Base-by-base conservation (phyloP, 2,329 filamentous ascomycete genomes). In the Orbilia oligospora region DNA sequence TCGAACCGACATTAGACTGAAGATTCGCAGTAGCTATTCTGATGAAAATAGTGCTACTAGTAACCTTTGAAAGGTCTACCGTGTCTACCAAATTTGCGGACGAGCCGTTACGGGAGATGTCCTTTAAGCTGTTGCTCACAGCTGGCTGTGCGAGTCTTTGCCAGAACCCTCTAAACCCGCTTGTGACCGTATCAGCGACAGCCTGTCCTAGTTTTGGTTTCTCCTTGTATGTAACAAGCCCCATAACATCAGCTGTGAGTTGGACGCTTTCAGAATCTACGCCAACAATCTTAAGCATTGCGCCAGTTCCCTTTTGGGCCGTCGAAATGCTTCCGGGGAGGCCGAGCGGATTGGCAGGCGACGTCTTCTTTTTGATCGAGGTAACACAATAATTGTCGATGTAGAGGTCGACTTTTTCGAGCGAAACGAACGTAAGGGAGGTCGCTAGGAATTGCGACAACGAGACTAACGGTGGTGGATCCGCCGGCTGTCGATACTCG, bases 371-470 rank as follows among this genome's bases (percentile, higher is more conserved):
- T 70, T 88, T 88, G 46, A 99, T 86, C 1, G 89, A 89, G 22
- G 97, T 86, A 16, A 99, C 87, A 81, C 91, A 91, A 86, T 92
- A 94, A 82, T 96, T 91, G 83, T 99, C 95, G 67, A 99, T 89
- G 88, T 91, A 95, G 75, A 99, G 89, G 83, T 98, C 94, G 78
- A 99, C 93, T 71, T 88, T 89, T 83, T 97, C 89, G 24, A 99
- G 87, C 0, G 93, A 92, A 76, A 99, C 95, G 85, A 99, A 99
- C 0, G 96, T 98, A 84, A 99, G 86, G 86, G 95, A 97, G 5
- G 94, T 98, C 3, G 94, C 93, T 61, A 99, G 86, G 81, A 99
- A 99, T 84, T 97, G 94, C 83, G 92, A 91, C 68, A 99, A 88
- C 0, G 93, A 94, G 27, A 97, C 87, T 8, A 99, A 86, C 78